Evolutionary conservation across 257 asterid species (phyloP).

Genomic region (Solanum rostratum): DNA sequence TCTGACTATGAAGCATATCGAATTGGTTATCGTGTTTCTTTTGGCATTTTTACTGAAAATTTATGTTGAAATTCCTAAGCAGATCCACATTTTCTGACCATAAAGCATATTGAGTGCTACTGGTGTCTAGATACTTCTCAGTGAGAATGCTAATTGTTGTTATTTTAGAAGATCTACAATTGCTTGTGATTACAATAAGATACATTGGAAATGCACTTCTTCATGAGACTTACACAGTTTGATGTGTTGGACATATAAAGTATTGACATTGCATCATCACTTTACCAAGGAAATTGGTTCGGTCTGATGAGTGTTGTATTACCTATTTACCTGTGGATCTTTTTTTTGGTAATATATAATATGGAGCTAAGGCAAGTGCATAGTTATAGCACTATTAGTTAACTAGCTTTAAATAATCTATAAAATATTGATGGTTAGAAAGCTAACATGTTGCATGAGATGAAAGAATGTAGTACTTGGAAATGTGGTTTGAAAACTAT

Average conservation of each 20-base stretch:
- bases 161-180: neutral
- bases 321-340: neutral
- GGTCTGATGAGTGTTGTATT: neutral
- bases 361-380: neutral
- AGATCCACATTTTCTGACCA: neutral
- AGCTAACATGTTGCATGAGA: neutral
- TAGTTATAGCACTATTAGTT: neutral
- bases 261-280: neutral
- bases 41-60: neutral
- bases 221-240: neutral
- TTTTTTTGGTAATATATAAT: neutral
- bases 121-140: neutral
- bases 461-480: neutral
- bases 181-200: neutral
- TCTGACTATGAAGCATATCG: neutral
- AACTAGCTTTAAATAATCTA: neutral
- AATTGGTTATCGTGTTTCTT: neutral
- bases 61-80: neutral
- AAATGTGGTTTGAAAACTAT: neutral
- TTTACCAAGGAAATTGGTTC: neutral
- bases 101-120: neutral
- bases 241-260: neutral
- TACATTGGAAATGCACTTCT: neutral
- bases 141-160: neutral
- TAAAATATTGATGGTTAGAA: neutral